Percentiles rank a stretch among this genome's conserved stretches.
These are phyloP conservation scores for Tetradesmus lagerheimii DNA, from an alignment of 139 green algal genomes.

Conservation along the genomic window DNA sequence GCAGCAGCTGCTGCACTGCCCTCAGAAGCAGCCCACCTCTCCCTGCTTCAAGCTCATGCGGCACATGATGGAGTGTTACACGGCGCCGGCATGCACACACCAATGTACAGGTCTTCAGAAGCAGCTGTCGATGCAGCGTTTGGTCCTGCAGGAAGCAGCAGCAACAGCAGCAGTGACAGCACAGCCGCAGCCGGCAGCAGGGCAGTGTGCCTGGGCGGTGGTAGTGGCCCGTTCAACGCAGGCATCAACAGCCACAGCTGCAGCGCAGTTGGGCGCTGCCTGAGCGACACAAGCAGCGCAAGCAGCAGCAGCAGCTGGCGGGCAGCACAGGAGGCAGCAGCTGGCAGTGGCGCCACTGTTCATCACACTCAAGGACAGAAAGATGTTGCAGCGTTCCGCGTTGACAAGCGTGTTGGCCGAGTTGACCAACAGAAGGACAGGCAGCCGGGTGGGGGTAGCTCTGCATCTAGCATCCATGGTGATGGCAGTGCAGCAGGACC, in stretches of 20 bases:
- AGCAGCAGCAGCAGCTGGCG: conserved; percentile 6
- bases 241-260: conserved; percentile 29
- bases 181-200: not conserved
- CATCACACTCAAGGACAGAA: no score
- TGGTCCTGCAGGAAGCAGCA: not conserved
- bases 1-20: not conserved
- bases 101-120: not conserved
- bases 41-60: not conserved
- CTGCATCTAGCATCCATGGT: not conserved
- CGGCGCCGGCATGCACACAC: conserved; percentile 19
- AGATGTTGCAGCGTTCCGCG: not conserved
- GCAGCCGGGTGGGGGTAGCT: not conserved
- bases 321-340: not conserved
- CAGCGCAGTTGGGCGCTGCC: not conserved
- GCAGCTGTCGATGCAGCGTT: not conserved
- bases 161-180: conserved; percentile 4
- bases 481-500: not conserved
- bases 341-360: not conserved
- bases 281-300: not conserved
- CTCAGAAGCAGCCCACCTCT: not conserved
- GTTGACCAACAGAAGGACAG: not conserved
- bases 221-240: conserved; percentile 10
- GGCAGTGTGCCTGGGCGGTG: not conserved
- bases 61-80: not conserved
- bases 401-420: no score